Base-by-base conservation (phyloP, 2,329 filamentous ascomycete species). In the Zymoseptoria pseudotritici region DNA sequence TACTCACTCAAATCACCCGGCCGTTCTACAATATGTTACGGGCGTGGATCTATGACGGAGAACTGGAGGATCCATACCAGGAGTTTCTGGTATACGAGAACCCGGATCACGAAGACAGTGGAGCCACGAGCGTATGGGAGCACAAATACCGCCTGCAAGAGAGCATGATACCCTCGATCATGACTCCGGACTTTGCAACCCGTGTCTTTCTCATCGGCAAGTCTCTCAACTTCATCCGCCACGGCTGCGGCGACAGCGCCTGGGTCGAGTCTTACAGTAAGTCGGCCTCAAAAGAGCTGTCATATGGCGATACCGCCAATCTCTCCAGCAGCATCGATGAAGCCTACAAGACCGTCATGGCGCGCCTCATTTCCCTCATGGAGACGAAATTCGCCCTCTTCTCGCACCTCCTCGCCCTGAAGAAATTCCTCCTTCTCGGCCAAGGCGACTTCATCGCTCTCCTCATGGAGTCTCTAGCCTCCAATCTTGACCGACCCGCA, bases 181-280 rank as follows among this genome's bases (percentile, higher is more conserved):
- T 97, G 67, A 95, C 91, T 0, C 83, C 88, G 52, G 92, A 96
- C 62, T 97, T 99, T 75, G 91, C 94, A 0, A 90, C 94, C 67
- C 97, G 97, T 71, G 90, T 99, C 5, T 97, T 97, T 69, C 78
- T 99, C 7, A 99, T 99, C 67, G 94, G 94, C 59, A 99, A 99
- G 74, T 96, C 92, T 3, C 82, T 99, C 58, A 99, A 99, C 75
- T 99, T 99, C 75, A 97, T 99, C 72, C 87, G 94, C 22, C 92
- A 97, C 74, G 93, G 91, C 66, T 99, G 94, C 72, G 88, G 88
- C 8, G 95, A 99, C 73, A 90, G 91, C 22, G 85, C 87, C 31
- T 99, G 94, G 94, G 94, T 99, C 1, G 92, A 97, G 71, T 87
- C 87, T 31, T 97, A 99, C 76, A 96, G 92, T 26, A 96, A 95